Evolutionary conservation across 2,329 filamentous ascomycete species (phyloP).

Genomic region (Cryphonectria nitschkei): DNA sequence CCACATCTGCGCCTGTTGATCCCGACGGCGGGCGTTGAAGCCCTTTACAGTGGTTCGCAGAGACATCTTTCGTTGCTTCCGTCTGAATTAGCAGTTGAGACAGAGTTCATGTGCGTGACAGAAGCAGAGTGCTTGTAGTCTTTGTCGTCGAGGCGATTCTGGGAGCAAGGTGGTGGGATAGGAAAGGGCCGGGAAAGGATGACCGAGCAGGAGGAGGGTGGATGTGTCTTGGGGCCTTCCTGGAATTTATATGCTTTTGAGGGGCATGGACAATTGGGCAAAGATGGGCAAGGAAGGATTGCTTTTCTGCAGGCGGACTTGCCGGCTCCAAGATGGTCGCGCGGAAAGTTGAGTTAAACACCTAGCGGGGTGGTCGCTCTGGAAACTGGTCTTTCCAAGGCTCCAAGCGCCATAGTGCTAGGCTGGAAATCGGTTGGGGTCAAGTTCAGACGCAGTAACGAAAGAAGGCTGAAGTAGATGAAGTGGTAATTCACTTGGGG

Average conservation of each 20-base stretch:
- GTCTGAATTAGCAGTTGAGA: not conserved
- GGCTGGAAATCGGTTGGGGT: not conserved
- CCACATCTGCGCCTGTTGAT: not conserved
- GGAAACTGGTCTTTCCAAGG: not conserved
- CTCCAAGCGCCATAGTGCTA: not conserved
- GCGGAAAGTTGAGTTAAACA: not conserved
- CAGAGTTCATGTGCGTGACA: too few species aligned
- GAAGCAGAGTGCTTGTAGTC: not conserved
- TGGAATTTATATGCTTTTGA: not conserved
- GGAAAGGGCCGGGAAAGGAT: not conserved
- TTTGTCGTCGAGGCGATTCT: not conserved
- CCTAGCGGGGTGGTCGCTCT: not conserved
- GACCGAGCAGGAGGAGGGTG: not conserved
- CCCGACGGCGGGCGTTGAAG: not conserved
- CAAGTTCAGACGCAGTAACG: not conserved
- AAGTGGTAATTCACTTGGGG: not conserved
- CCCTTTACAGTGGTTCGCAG: not conserved
- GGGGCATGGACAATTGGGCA: too few species aligned
- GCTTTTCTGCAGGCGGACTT: not conserved
- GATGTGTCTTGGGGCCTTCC: not conserved
- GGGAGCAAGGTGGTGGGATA: not conserved
- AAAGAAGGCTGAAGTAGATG: not conserved
- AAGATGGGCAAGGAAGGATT: not conserved
- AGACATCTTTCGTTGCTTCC: not conserved
- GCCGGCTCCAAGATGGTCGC: not conserved